phyloP scores from a whole-genome alignment of 192 early-diverging fungal genomes.

The Paraglomus occultum region DNA sequence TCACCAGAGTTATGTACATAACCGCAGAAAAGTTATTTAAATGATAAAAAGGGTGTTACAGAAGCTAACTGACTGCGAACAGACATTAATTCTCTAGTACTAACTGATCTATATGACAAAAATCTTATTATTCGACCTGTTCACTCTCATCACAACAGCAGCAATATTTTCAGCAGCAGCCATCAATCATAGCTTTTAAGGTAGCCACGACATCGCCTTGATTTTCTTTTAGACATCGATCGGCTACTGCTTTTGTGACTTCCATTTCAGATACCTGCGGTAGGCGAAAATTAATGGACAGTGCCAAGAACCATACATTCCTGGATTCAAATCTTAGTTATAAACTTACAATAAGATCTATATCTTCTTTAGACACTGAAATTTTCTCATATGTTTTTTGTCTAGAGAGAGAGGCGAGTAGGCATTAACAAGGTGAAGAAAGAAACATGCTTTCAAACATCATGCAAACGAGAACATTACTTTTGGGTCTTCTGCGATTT shows the following conservation, averaged over 20 bases:
- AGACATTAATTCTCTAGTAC: no score
- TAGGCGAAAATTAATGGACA: background rate
- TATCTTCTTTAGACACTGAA: slow-evolving; percentile 48
- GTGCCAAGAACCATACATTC: background rate
- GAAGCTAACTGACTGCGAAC: no score
- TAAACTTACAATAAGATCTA: slow-evolving; percentile 48
- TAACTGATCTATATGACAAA: no score
- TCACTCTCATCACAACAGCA: no score
- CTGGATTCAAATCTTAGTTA: background rate
- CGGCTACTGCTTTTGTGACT: slow-evolving; percentile 45
- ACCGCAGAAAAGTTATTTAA: no score
- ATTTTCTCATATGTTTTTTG: slow-evolving; percentile 50
- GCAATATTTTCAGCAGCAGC: no score
- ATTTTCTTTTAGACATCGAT: slow-evolving; percentile 47
- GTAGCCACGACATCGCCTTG: slow-evolving; percentile 47
- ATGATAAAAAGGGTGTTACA: no score
- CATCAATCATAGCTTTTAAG: slow-evolving; percentile 35
- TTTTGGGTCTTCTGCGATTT: slow-evolving; percentile 21
- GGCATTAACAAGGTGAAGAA: background rate
- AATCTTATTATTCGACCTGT: no score
- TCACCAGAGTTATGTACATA: no score
- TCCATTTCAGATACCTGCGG: slow-evolving; percentile 47
- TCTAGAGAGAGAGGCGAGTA: slow-evolving; percentile 29
- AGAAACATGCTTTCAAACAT: background rate
- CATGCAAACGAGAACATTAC: background rate